phyloP scores from a whole-genome alignment of 2,329 filamentous ascomycete genomes.

The Neofusicoccum cordaticola region DNA sequence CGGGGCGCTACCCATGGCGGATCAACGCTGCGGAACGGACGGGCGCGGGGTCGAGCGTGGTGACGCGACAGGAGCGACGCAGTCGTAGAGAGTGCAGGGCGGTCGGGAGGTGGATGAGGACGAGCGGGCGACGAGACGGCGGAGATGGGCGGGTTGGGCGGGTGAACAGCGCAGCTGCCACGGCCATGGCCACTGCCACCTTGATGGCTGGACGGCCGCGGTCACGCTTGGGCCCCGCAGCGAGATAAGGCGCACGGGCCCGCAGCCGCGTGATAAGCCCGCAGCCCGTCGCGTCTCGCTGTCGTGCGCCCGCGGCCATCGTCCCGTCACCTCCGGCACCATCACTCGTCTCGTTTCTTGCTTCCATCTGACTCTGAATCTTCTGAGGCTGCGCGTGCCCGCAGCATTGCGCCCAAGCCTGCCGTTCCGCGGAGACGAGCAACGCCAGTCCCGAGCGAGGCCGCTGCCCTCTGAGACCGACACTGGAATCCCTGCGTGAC shows the following conservation, averaged over 20 bases:
- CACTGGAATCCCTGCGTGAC: too few species aligned
- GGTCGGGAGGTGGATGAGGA: not conserved
- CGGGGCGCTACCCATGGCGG: conserved; percentile 33
- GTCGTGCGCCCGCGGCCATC: not conserved
- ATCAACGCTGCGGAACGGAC: not conserved
- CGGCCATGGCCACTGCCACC: not conserved
- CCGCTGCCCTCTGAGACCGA: too few species aligned
- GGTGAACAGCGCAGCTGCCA: not conserved
- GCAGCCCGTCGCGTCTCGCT: not conserved
- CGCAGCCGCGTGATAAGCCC: not conserved
- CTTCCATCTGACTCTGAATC: too few species aligned
- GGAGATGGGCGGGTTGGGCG: not conserved
- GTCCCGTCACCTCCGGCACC: not conserved
- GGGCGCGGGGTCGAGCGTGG: not conserved
- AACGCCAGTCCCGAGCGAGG: too few species aligned
- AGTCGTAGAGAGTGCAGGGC: too few species aligned
- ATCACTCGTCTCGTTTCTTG: too few species aligned
- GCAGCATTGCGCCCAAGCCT: too few species aligned
- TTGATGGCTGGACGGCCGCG: conserved; percentile 3
- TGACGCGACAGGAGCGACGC: too few species aligned
- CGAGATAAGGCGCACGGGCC: not conserved
- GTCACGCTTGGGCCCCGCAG: too few species aligned
- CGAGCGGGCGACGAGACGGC: not conserved
- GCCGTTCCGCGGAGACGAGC: too few species aligned
- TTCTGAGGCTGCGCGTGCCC: too few species aligned